Evolutionary conservation across 352 stramenopile species (phyloP), one percentile per base, ranked within the genome.

Genomic region (Phytophthora melonis): DNA sequence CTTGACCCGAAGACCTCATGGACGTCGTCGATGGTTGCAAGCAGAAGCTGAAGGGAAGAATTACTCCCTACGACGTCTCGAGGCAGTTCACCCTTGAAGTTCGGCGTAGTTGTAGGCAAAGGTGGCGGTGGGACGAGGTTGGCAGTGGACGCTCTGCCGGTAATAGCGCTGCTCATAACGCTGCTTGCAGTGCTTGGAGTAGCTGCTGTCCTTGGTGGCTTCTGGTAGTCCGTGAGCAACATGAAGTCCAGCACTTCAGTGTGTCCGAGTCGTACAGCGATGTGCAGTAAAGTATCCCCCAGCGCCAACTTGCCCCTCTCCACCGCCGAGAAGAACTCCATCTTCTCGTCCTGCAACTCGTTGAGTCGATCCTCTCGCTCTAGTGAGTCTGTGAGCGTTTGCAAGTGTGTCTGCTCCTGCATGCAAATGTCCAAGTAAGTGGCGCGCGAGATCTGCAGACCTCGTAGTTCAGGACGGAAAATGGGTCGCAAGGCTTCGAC

Each of bases 351-450:
- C 57, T 89, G 73, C 27, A 93, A 74, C 27, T 76, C 75, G 19
- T 84, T 79, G 11, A 72, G 62, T 39, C 66, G 72, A 25, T 78
- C 62, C 47, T 93, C 87, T 49, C 81, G 81, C 60, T 92, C 78
- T 6, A 84, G 60, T 7, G 87, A 92, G 62, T 95, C 88, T 3
- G 81, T 85, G 25, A 93, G 64, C 19, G 76, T 69, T 57, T 92
- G 80, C 36, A 95, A 67, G 13, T 78, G 58, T 19, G 72, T 80
- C 56, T 93, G 72, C 50, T 91, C 87, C 3, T 88, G 81, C 58
- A 87, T 82, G 77, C 82, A 88, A 23, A 95, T 82, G 66, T 94
- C 88, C 39, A 95, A 72, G 62, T 93, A 95, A 30, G 83, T 92
- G 14, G 88, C 87, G 2, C 88, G 75, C 10, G 88, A 95, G 58